Conservation (phyloP, 2,329 filamentous ascomycete species). For the Monascus ruber region DNA sequence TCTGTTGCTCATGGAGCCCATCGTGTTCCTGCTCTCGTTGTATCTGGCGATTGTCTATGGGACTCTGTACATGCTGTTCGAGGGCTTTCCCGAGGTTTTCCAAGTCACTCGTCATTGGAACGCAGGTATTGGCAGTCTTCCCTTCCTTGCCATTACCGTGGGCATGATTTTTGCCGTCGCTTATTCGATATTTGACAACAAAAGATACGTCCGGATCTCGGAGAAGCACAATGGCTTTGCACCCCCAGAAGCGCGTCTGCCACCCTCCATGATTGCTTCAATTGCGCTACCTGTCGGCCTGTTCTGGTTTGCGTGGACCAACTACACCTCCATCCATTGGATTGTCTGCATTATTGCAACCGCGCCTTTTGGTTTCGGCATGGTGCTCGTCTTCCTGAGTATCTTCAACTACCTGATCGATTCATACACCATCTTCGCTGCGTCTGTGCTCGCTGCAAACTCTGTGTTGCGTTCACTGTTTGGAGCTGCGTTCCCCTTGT, state of each 20-base stretch:
- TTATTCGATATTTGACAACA: slow-evolving; percentile 33
- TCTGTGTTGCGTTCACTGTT: slow-evolving; percentile 36
- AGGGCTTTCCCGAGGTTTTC: slow-evolving; percentile 42
- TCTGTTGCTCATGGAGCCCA: slow-evolving; percentile 40
- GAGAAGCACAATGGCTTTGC: slow-evolving; percentile 44
- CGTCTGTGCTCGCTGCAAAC: slow-evolving; percentile 33
- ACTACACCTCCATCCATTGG: slow-evolving; percentile 33
- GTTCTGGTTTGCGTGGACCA: slow-evolving; percentile 52
- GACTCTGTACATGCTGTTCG: slow-evolving; percentile 43
- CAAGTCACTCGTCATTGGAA: slow-evolving; percentile 35
- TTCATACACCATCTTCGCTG: slow-evolving; percentile 33
- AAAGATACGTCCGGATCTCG: slow-evolving; percentile 29
- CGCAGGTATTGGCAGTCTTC: slow-evolving; percentile 36
- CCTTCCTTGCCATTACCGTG: slow-evolving; percentile 39
- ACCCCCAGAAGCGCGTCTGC: slow-evolving; percentile 48
- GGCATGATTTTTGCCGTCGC: slow-evolving; percentile 28
- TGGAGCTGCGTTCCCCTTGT: slow-evolving; percentile 38
- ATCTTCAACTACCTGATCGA: slow-evolving; percentile 35
- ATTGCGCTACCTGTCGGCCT: slow-evolving; percentile 45
- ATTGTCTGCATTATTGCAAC: slow-evolving; percentile 25
- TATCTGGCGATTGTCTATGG: slow-evolving; percentile 44
- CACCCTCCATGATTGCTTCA: slow-evolving; percentile 38
- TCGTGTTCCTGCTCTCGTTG: slow-evolving; percentile 38
- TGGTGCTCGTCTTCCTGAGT: slow-evolving; percentile 31
- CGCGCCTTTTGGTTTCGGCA: slow-evolving; percentile 32